Evolutionary conservation across 2,329 filamentous ascomycete species (phyloP), one percentile per base, ranked within the genome.

Genomic region (Fusarium palustre): DNA sequence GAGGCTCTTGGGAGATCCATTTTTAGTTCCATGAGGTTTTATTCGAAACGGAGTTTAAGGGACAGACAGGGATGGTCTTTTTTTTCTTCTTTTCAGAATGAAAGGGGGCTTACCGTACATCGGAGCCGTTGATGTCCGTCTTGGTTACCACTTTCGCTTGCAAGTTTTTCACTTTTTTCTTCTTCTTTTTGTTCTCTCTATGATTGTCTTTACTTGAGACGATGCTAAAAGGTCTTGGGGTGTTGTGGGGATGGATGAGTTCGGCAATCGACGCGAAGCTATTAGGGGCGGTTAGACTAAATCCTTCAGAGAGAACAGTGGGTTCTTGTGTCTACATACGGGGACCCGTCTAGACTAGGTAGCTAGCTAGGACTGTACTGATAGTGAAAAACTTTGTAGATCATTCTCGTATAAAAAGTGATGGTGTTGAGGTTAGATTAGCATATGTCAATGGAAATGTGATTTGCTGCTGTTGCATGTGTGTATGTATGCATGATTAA

Each of bases 191-290:
- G 5, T 39, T 24, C 36, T 30, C 34, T 24, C 45, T 48, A 16
- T 39, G 7, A 6, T 39, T 28, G 48, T 30, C 48, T 39, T 25
- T 52, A 28, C 24, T n/a, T 52, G 34, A 24, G 31, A 52, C 48
- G 33, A n/a, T 22, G 28, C 43, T 46, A 46, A 46, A 9, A 30
- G 28, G 28, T 52, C 36, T 30, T 30, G 28, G 11, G 25, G 48
- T 39, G 36, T 12, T 28, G 33, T 39, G 48, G 48, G 33, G 48
- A 50, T 42, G 30, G 34, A 52, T 42, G 20, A 56, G 60, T 53
- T 65, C 62, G 62, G 60, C 47, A 59, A 65, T 65, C 60, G 60
- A 65, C 36, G 60, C 60, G 46, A 59, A 25, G 12, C 30, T 46
- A 22, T 33, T 34, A 42, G 30, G 34, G 18, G 28, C 24, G 41